These are phyloP conservation scores for Exserohilum rostratum DNA, from an alignment of 2,329 filamentous ascomycete genomes.

Conservation along the genomic window DNA sequence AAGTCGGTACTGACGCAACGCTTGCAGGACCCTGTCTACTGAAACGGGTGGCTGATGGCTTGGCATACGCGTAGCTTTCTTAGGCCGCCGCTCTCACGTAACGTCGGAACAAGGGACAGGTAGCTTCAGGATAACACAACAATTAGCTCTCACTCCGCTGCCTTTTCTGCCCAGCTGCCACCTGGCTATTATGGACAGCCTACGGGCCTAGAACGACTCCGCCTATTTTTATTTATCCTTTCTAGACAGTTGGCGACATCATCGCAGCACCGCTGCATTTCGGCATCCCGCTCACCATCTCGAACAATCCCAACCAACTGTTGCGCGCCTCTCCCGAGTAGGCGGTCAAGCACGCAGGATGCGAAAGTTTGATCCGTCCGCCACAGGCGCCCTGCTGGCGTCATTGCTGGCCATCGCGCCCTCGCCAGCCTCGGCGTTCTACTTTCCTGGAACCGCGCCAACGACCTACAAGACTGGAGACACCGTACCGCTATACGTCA, in stretches of 20 bases:
- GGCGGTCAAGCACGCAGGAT: constrained; percentile 25
- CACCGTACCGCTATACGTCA: constrained; percentile 85
- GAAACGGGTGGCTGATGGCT: constrained; percentile 13
- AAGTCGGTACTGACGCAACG: not conserved
- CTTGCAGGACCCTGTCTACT: constrained; percentile 10
- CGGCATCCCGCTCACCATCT: constrained; percentile 18
- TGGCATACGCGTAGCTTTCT: constrained; percentile 30
- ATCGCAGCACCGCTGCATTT: constrained; percentile 16
- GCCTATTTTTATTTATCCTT: not conserved
- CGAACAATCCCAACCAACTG: constrained; percentile 6
- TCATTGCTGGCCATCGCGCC: constrained; percentile 48
- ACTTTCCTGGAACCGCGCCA: constrained; percentile 93
- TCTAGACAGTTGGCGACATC: constrained; percentile 8
- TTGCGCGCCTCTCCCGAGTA: constrained; percentile 5
- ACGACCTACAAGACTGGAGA: constrained; percentile 86
- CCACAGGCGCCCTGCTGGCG: constrained; percentile 40
- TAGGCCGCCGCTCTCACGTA: constrained; percentile 16
- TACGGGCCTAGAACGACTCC: not conserved
- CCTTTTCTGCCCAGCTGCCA: not conserved
- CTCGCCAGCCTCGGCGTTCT: constrained; percentile 70
- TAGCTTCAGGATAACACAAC: constrained; percentile 32
- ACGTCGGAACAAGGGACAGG: constrained; percentile 31
- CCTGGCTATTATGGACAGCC: constrained; percentile 2
- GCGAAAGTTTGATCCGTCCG: constrained; percentile 36
- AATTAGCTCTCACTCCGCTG: constrained; percentile 21